A percentile compares a stretch with the other conserved stretches of the same genome.
Evolutionary conservation across 2,329 filamentous ascomycete genomes (phyloP).

Genomic region (Seiridium unicorne): DNA sequence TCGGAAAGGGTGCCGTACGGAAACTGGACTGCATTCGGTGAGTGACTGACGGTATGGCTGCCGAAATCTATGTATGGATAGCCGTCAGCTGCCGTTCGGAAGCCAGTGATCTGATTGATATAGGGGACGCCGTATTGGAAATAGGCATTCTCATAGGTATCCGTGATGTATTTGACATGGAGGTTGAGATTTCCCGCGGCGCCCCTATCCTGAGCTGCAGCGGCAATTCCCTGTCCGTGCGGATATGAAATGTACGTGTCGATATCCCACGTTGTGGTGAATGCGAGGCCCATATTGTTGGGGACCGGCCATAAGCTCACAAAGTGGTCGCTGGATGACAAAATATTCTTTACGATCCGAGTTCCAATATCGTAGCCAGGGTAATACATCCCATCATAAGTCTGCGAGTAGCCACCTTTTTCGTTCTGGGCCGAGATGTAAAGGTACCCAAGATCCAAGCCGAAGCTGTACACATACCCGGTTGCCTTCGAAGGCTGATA

Average conservation of each 20-base stretch:
- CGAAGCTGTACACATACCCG: background rate
- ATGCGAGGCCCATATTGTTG: background rate
- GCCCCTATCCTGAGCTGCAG: background rate
- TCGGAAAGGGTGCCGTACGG: background rate
- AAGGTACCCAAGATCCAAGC: background rate
- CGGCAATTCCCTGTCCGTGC: background rate
- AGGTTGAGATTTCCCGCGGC: background rate
- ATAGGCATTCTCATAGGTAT: background rate
- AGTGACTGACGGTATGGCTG: background rate
- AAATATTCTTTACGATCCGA: background rate
- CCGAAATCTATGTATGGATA: background rate
- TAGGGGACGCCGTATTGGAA: background rate
- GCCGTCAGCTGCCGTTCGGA: background rate
- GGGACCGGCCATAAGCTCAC: background rate
- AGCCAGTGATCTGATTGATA: background rate
- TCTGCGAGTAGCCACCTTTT: background rate
- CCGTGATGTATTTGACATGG: background rate
- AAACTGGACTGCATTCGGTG: background rate
- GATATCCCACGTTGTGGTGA: background rate
- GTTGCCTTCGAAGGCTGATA: background rate
- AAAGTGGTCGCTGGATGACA: background rate
- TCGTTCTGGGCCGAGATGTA: background rate
- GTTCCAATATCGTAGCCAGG: background rate
- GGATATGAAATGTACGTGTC: background rate
- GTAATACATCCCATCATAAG: background rate